Evolutionary conservation across 257 asterid genomes (phyloP).

Genomic region (Striga asiatica): DNA sequence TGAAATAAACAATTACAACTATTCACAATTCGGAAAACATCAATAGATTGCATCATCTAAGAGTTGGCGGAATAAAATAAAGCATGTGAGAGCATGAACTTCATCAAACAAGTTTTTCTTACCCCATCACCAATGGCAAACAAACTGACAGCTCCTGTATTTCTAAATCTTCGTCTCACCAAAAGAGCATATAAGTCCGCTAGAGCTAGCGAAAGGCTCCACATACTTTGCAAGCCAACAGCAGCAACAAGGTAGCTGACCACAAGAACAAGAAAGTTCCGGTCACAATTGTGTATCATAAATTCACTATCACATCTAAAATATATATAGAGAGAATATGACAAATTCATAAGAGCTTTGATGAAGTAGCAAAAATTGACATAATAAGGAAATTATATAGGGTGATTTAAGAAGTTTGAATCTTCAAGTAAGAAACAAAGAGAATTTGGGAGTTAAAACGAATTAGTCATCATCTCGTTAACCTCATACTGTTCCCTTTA

Average conservation of each 20-base stretch:
- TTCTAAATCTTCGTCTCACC: constrained; percentile 69
- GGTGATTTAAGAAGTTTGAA: neutral
- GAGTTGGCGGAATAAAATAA: neutral
- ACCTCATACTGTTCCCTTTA: neutral
- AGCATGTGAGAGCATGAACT: neutral
- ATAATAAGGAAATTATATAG: neutral
- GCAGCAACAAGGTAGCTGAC: constrained; percentile 81
- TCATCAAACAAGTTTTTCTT: constrained; percentile 21
- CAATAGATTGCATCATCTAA: neutral
- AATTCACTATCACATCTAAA: too few relatives aligned
- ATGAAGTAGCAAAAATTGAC: neutral
- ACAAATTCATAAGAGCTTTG: neutral
- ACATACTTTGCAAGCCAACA: constrained; percentile 67
- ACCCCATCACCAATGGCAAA: constrained; percentile 93
- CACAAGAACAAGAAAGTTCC: constrained; percentile 14
- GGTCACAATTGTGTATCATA: constrained; percentile 1
- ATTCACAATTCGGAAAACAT: too few relatives aligned
- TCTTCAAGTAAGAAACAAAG: neutral
- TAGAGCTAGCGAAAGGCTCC: constrained; percentile 75
- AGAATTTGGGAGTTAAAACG: neutral
- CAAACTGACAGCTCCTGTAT: constrained; percentile 38
- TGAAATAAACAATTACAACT: too few relatives aligned
- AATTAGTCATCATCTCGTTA: neutral
- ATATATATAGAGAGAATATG: neutral
- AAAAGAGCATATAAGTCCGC: constrained; percentile 57